phyloP scores from a whole-genome alignment of 2,329 filamentous ascomycete species.

The Fusarium coicis region DNA sequence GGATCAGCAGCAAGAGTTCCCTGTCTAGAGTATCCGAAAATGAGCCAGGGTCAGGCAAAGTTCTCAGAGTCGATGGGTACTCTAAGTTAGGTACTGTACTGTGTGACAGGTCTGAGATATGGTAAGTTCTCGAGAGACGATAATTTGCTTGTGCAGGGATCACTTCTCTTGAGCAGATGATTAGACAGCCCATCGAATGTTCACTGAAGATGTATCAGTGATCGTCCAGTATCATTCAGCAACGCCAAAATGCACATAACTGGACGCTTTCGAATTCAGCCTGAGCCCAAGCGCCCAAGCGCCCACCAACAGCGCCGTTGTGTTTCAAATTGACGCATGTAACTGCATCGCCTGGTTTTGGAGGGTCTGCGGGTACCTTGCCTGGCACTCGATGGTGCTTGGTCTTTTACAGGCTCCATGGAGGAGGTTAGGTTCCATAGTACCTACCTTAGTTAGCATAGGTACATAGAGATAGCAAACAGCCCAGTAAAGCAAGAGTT shows the following conservation, averaged over 20 bases:
- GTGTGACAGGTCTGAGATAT: neutral
- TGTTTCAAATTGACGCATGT: constrained; percentile 32
- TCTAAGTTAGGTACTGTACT: neutral
- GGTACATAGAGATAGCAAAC: neutral
- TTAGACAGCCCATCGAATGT: neutral
- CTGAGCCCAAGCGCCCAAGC: constrained; percentile 7
- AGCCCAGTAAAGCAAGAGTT: neutral
- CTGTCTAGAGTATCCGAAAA: constrained; percentile 13
- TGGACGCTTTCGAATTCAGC: constrained; percentile 6
- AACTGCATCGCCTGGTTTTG: constrained; percentile 26
- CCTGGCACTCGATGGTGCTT: neutral
- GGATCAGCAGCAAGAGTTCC: constrained; percentile 31
- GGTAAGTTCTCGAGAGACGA: neutral
- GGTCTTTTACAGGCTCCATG: neutral
- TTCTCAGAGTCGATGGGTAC: neutral
- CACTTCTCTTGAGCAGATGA: neutral
- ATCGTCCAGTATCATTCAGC: neutral
- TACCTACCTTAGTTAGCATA: no score
- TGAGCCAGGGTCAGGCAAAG: neutral
- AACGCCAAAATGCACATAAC: constrained; percentile 3
- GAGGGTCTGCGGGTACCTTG: constrained; percentile 22
- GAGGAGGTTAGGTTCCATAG: neutral
- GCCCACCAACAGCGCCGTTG: constrained; percentile 24
- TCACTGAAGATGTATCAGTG: neutral
- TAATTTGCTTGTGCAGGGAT: neutral